These are phyloP conservation scores for Gracilaria domingensis DNA, from an alignment of 23 red algal genomes.

Conservation along the genomic window DNA sequence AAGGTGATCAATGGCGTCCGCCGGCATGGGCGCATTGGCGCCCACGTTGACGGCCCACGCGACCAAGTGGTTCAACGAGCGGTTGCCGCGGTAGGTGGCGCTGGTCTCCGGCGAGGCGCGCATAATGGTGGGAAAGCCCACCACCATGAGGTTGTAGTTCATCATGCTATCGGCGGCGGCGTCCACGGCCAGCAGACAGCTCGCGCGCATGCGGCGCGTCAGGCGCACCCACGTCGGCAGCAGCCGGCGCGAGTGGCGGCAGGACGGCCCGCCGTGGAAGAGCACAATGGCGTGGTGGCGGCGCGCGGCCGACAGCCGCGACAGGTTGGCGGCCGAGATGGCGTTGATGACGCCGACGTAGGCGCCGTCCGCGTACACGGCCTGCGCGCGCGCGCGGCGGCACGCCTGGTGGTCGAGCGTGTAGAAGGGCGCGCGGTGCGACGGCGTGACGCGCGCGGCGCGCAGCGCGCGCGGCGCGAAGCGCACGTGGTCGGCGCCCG, in stretches of 20 bases:
- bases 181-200: constrained; percentile 47
- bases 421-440: constrained; percentile 38
- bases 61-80: constrained; percentile 25
- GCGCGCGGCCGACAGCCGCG: not conserved
- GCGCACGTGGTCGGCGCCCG: constrained; percentile 22
- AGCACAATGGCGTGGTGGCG: constrained; percentile 28
- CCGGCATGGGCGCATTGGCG: constrained; percentile 26
- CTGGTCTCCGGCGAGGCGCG: constrained; percentile 18
- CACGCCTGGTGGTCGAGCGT: constrained; percentile 47
- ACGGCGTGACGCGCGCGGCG: not conserved
- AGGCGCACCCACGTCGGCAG: constrained; percentile 42
- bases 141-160: constrained; percentile 72
- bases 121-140: constrained; percentile 66
- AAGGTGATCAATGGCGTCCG: constrained; percentile 11
- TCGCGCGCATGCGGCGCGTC: constrained; percentile 14
- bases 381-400: not conserved
- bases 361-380: not conserved
- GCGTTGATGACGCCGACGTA: constrained; percentile 14
- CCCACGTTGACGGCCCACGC: constrained; percentile 36
- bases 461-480: not conserved
- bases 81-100: constrained; percentile 22
- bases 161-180: constrained; percentile 40
- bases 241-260: constrained; percentile 32
- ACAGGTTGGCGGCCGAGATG: constrained; percentile 35
- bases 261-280: constrained; percentile 54